A percentile compares a stretch with the other conserved stretches of the same genome.
phyloP scores from a whole-genome alignment of 2,329 filamentous ascomycete species.

The Colletotrichum scovillei region DNA sequence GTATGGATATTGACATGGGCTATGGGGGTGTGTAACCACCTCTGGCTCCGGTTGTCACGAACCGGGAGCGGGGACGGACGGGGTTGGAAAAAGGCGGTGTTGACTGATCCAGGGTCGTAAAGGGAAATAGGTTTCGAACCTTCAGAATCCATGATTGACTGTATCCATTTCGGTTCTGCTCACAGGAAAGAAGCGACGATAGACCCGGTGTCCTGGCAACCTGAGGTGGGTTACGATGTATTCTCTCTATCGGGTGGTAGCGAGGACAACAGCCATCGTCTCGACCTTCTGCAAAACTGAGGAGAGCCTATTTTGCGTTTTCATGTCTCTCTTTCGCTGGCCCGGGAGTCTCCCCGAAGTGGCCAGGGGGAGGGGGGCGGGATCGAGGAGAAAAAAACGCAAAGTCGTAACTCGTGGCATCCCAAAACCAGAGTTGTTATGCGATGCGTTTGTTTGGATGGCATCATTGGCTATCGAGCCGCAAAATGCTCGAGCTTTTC shows the following conservation, averaged over 20 bases:
- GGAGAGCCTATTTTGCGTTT: not conserved
- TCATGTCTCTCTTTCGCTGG: not conserved
- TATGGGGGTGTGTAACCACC: not conserved
- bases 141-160: not conserved
- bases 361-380: too few relatives aligned
- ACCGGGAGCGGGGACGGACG: not conserved
- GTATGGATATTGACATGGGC: not conserved
- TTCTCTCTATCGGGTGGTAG: not conserved
- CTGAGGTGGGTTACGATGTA: not conserved
- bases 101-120: constrained; percentile 3
- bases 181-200: not conserved
- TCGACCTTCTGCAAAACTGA: not conserved
- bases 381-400: not conserved
- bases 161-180: too few relatives aligned
- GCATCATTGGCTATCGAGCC: constrained; percentile 26
- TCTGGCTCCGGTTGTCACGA: constrained; percentile 9
- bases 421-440: constrained; percentile 1
- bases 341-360: constrained; percentile 18
- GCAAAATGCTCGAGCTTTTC: constrained; percentile 8
- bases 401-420: not conserved
- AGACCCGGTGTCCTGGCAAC: not conserved
- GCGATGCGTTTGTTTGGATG: constrained; percentile 14
- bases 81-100: constrained; percentile 18
- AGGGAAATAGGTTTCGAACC: constrained; percentile 11
- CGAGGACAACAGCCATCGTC: not conserved